Conservation (phyloP, 495 filamentous ascomycete species). For the Geoglossum glabrum region DNA sequence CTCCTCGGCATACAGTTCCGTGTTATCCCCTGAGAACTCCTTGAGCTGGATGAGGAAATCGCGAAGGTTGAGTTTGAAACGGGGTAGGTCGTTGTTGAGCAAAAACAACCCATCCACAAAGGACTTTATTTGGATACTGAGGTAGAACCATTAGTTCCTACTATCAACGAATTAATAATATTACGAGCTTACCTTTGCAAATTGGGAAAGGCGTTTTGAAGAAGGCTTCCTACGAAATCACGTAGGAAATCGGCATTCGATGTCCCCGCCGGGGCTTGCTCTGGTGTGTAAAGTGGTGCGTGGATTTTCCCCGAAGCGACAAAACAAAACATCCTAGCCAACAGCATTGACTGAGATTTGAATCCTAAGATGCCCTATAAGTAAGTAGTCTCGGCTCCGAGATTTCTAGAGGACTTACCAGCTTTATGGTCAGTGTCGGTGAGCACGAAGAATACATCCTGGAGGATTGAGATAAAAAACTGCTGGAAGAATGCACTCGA, state of each 20-base stretch:
- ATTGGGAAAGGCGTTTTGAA: slow-evolving; percentile 84
- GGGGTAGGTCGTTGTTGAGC: slow-evolving; percentile 57
- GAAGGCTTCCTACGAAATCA: slow-evolving; percentile 63
- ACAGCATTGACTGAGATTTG: slow-evolving; percentile 83
- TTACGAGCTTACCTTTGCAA: slow-evolving; percentile 53
- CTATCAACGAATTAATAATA: background rate
- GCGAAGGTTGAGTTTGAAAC: slow-evolving; percentile 82
- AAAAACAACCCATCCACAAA: slow-evolving; percentile 80
- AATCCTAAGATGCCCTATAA: slow-evolving; percentile 38
- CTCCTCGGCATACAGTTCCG: slow-evolving; percentile 89
- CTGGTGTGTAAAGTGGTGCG: slow-evolving; percentile 66
- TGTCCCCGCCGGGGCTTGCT: slow-evolving; percentile 66
- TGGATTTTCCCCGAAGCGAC: slow-evolving; percentile 70
- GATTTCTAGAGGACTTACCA: slow-evolving; percentile 23
- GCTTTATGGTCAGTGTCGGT: slow-evolving; percentile 97
- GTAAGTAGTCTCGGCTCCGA: background rate
- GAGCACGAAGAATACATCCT: slow-evolving; percentile 96
- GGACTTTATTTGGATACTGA: slow-evolving; percentile 60
- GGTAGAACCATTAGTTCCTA: background rate
- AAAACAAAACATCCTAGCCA: slow-evolving; percentile 93
- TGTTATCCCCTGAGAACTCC: slow-evolving; percentile 80
- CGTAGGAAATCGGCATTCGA: slow-evolving; percentile 76
- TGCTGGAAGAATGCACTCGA: slow-evolving; percentile 91
- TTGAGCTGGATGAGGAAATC: slow-evolving; percentile 95
- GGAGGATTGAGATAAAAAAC: slow-evolving; percentile 85